Evolutionary conservation across 106 monocot genomes (phyloP).

Genomic region (Phalaenopsis aphrodite): DNA sequence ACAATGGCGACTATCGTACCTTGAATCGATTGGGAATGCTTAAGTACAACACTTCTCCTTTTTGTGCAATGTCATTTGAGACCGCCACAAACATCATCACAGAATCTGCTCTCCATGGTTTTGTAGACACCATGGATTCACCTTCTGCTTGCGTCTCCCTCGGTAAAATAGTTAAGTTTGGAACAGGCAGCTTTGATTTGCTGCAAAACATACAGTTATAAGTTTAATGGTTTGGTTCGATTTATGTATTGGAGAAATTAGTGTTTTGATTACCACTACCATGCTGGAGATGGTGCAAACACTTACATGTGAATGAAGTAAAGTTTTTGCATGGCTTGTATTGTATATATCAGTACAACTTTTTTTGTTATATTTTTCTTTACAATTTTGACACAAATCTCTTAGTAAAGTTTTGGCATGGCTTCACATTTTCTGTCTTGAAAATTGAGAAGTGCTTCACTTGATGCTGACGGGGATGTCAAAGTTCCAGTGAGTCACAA

Average conservation of each 20-base stretch:
- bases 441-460: no score
- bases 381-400: no score
- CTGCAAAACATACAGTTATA: constrained; percentile 47
- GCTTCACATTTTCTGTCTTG: no score
- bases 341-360: neutral
- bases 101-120: constrained; percentile 66
- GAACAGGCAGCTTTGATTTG: constrained; percentile 78
- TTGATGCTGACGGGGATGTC: no score
- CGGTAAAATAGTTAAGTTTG: constrained; percentile 77
- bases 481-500: no score
- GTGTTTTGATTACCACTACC: neutral
- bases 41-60: constrained; percentile 54
- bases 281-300: no score
- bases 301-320: neutral
- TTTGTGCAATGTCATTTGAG: constrained; percentile 87
- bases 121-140: constrained; percentile 55
- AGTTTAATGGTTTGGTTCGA: neutral
- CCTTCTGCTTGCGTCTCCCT: constrained; percentile 81
- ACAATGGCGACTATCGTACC: constrained; percentile 62
- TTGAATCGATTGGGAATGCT: constrained; percentile 70
- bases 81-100: constrained; percentile 69
- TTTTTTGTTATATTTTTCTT: no score
- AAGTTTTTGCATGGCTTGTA: neutral
- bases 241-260: neutral
- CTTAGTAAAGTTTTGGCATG: no score